Percentiles rank a stretch among this genome's conserved stretches.
These are phyloP conservation scores for Claviceps cyperi DNA, from an alignment of 2,329 filamentous ascomycete genomes.

Conservation along the genomic window DNA sequence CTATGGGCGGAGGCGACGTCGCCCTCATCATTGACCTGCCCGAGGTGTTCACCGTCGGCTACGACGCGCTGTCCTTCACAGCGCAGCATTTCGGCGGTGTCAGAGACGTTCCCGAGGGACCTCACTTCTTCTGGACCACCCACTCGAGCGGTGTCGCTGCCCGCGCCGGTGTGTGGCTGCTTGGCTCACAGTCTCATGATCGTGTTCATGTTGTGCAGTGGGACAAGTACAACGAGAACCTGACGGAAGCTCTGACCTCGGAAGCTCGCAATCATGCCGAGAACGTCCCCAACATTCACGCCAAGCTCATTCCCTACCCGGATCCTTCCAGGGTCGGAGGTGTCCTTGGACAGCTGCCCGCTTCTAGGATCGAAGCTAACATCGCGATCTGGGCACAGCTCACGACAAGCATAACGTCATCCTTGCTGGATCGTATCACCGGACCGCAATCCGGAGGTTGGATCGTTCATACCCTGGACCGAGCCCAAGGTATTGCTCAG, in stretches of 20 bases:
- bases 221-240: constrained; percentile 40
- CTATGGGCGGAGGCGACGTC: constrained; percentile 30
- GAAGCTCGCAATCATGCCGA: constrained; percentile 31
- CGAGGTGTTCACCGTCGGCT: constrained; percentile 35
- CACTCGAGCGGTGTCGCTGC: constrained; percentile 31
- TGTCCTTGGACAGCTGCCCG: constrained; percentile 8
- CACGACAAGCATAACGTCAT: constrained; percentile 31
- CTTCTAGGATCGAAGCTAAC: constrained; percentile 11
- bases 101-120: constrained; percentile 37
- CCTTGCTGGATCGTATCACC: constrained; percentile 32
- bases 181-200: constrained; percentile 18
- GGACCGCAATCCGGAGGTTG: constrained; percentile 28
- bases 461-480: constrained; percentile 39
- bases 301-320: constrained; percentile 30
- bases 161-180: constrained; percentile 44
- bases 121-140: constrained; percentile 46
- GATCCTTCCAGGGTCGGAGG: constrained; percentile 18
- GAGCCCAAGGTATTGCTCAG: constrained; percentile 27
- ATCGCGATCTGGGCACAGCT: constrained; percentile 36
- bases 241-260: constrained; percentile 31
- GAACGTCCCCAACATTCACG: constrained; percentile 23
- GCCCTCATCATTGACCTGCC: constrained; percentile 39
- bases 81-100: constrained; percentile 37
- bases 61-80: constrained; percentile 35
- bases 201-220: constrained; percentile 35